These are phyloP conservation scores for Chytriomyces confervae DNA, from an alignment of 192 early-diverging fungal species.

Conservation along the genomic window DNA sequence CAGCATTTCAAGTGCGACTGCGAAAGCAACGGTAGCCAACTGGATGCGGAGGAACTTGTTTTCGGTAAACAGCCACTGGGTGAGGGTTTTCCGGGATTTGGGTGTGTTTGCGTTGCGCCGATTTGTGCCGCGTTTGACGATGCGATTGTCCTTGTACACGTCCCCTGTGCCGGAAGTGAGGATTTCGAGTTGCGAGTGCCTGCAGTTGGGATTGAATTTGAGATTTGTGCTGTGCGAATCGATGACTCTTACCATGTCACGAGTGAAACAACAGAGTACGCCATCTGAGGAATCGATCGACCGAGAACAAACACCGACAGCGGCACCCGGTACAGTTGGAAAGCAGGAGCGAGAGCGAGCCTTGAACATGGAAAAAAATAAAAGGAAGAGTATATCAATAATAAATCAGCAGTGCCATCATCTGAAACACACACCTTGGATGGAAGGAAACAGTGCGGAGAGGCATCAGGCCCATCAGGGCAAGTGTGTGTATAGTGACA, in stretches of 20 bases:
- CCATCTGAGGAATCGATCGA: slow-evolving; percentile 25
- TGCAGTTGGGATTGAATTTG: not conserved
- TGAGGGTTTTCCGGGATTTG: not conserved
- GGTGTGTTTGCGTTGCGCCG: not conserved
- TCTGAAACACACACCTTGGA: not conserved
- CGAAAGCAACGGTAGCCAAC: slow-evolving; percentile 7
- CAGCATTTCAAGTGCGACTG: slow-evolving; percentile 8
- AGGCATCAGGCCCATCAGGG: slow-evolving; percentile 15
- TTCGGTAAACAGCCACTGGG: slow-evolving; percentile 6
- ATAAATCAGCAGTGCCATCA: too few species aligned
- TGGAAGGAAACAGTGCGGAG: slow-evolving; percentile 23
- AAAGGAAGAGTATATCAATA: too few species aligned
- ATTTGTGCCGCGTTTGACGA: slow-evolving; percentile 27
- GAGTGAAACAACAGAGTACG: slow-evolving; percentile 4
- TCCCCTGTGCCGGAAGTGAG: slow-evolving; percentile 27
- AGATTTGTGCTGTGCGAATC: not conserved
- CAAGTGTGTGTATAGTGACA: not conserved
- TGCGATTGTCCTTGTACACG: slow-evolving; percentile 15
- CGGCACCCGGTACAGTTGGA: slow-evolving; percentile 21
- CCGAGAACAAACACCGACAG: slow-evolving; percentile 23
- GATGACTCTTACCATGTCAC: slow-evolving; percentile 2
- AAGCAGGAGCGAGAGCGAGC: slow-evolving; percentile 26
- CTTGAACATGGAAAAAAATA: not conserved
- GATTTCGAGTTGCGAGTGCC: slow-evolving; percentile 27
- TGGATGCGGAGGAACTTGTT: slow-evolving; percentile 32